Base-by-base conservation (phyloP, 176 grass and related monocot genomes). In the Aegilops tauschii region DNA sequence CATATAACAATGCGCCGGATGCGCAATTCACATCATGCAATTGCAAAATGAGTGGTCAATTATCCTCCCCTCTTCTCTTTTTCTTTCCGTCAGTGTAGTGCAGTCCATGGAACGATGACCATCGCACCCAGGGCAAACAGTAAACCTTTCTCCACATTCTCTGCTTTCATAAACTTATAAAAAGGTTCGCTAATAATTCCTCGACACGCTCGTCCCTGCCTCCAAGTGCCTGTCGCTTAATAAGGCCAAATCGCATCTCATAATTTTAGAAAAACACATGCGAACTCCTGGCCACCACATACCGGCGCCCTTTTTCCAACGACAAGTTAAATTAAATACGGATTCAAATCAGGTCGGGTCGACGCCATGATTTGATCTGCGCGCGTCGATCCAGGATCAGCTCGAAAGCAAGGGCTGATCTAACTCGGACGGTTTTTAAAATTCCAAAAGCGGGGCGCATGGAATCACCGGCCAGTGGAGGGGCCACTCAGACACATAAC, bases 371-470 rank as follows among this genome's bases (percentile, higher is more conserved):
- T 85, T 91, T 70, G 70, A 61, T 80, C 25, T 56, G 45, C 58
- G 82, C 21, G 69, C n/a, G 3, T 13, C 40, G 70, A 88, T 82
- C 90, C 82, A 88, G 40, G 40, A 42, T 42, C 40, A 3, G 40
- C 70, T 8, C 66, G 86, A 91, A 85, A 91, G 86, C 90, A 85
- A 80, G 28, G 69, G 28, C 63, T 85, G 69, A 85, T 91, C 77
- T 82, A 91, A 82, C 82, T 81, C 69, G 11, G 37, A 81, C 21
- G 40, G 18, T 64, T 69, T 80, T 69, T 73, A 73, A 69, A 67
- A 80, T 45, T 68, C 20, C 29, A 9, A 36, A 77, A 40, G 67
- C 9, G 9, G 4, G 58, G 34, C 58, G 84, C 32, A 35, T 61
- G 89, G 86, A 88, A 88, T 81, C 77, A 54, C 80, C 77, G 62